These are phyloP conservation scores for Annulohypoxylon stygium DNA, from an alignment of 495 filamentous ascomycete genomes.

Conservation along the genomic window DNA sequence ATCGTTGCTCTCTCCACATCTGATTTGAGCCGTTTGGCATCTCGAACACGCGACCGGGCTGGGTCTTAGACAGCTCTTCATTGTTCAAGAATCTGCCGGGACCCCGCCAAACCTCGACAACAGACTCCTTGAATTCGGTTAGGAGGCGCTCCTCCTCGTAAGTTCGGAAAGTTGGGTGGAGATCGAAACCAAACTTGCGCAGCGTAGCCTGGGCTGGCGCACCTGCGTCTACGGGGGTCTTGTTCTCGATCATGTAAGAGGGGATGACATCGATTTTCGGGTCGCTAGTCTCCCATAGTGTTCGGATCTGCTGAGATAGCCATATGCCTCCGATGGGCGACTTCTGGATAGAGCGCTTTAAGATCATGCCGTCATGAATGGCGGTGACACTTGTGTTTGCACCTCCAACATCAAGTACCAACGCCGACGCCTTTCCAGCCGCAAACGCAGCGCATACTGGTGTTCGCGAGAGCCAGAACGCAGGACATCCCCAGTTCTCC, in stretches of 20 bases:
- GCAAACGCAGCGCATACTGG: slow-evolving; percentile 77
- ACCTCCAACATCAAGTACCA: slow-evolving; percentile 93
- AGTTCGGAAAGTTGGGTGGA: slow-evolving; percentile 77
- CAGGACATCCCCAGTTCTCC: slow-evolving; percentile 93
- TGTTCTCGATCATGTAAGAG: slow-evolving; percentile 86
- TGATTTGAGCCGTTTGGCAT: slow-evolving; percentile 97
- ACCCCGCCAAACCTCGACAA: slow-evolving; percentile 93
- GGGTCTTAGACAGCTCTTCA: slow-evolving; percentile 73
- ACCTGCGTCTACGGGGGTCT: slow-evolving; percentile 89
- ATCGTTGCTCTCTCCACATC: slow-evolving; percentile 89
- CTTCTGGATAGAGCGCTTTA: slow-evolving; percentile 87
- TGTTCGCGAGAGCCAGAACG: slow-evolving; percentile 84
- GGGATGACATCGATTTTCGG: slow-evolving; percentile 86
- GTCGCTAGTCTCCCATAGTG: slow-evolving; percentile 78
- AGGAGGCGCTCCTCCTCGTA: slow-evolving; percentile 93
- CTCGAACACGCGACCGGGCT: slow-evolving; percentile 88
- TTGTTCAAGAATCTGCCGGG: slow-evolving; percentile 75
- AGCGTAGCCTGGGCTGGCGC: slow-evolving; percentile 72
- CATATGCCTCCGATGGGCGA: slow-evolving; percentile 90
- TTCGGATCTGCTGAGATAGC: slow-evolving; percentile 86
- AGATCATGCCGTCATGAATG: slow-evolving; percentile 92
- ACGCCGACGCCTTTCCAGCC: slow-evolving; percentile 88
- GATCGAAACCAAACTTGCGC: slow-evolving; percentile 73
- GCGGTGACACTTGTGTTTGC: slow-evolving; percentile 91
- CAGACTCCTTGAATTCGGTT: slow-evolving; percentile 96